phyloP scores from a whole-genome alignment of 2,329 filamentous ascomycete species.

The Diaporthe longicolla region DNA sequence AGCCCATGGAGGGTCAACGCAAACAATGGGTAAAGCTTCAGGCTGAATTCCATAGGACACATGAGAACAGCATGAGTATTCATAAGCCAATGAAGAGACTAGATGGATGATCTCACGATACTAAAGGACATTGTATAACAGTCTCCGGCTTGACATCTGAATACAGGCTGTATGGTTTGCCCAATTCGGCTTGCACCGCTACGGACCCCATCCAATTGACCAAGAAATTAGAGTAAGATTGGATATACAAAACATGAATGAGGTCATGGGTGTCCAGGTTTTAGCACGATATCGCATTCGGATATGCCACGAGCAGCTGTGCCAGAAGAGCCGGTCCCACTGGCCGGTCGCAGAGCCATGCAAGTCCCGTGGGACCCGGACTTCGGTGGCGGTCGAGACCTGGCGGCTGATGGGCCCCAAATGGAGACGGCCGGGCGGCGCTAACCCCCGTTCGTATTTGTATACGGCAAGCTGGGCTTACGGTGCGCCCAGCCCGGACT shows the following conservation, averaged over 20 bases:
- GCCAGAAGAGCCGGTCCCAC: neutral
- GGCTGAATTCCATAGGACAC: neutral
- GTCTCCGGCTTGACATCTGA: too few species aligned
- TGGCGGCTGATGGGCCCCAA: neutral
- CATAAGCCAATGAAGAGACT: too few species aligned
- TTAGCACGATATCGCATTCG: neutral
- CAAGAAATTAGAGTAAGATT: neutral
- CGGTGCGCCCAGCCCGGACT: neutral
- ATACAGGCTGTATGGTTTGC: neutral
- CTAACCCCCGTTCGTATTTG: conserved; percentile 28
- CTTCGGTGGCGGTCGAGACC: neutral
- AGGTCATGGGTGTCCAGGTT: neutral
- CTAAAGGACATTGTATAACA: too few species aligned
- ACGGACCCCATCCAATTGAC: neutral
- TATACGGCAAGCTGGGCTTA: neutral
- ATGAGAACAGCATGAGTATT: too few species aligned
- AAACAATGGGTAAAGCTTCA: neutral
- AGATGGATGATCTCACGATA: too few species aligned
- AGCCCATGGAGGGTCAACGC: too few species aligned
- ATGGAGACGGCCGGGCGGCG: neutral
- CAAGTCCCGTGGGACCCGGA: too few species aligned
- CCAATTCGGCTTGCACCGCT: neutral
- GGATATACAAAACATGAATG: neutral
- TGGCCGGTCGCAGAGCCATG: too few species aligned
- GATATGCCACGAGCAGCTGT: neutral